Base-by-base conservation (phyloP, 2,329 filamentous ascomycete species). In the Pestalotiopsis sp. region DNA sequence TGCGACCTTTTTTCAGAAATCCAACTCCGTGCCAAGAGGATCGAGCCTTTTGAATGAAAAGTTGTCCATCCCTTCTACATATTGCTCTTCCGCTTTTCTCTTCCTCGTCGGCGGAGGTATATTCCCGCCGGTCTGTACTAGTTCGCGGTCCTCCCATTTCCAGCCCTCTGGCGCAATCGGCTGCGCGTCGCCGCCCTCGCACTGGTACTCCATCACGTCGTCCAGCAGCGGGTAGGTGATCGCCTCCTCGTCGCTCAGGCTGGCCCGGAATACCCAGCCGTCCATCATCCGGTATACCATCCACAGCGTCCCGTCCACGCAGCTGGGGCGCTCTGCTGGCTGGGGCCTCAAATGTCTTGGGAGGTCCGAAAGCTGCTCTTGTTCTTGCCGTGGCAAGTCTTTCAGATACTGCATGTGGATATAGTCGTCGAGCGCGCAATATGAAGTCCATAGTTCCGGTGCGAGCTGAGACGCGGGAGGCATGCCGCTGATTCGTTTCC, bases 141-240 rank as follows among this genome's bases (percentile, higher is more conserved):
- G n/a, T n/a, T 66, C 63, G 12, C 27, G 63, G 20, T 23, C 45
- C 13, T 31, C 14, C 63, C 63, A 66, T 14, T 38, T 57, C 45
- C 49, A 66, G 12, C 63, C 63, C 25, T 56, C 11, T 13, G 63
- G 63, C 9, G 63, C 39, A 14, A 66, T 27, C 13, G 63, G 63
- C 20, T 45, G 63, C 2, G 7, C 13, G 12, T 56, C 20, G 13
- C 63, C 63, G n/a, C 41, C 49, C 11, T 49, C 63, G 23, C n/a
- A 41, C 45, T 66, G 63, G 25, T 31, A 66, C 5, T 66, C 49
- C 63, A 66, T 31, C 4, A 66, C 49, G 14, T 66, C 63, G 25
- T 66, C 63, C 41, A 66, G 13, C 45, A 38, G 11, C 14, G 63
- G 63, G 11, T 25, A 38, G 12, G 36, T 38, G 12, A 66, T 25